Evolutionary conservation across 192 early-diverging fungal genomes (phyloP).

Genomic region (Irineochytrium annulatum): DNA sequence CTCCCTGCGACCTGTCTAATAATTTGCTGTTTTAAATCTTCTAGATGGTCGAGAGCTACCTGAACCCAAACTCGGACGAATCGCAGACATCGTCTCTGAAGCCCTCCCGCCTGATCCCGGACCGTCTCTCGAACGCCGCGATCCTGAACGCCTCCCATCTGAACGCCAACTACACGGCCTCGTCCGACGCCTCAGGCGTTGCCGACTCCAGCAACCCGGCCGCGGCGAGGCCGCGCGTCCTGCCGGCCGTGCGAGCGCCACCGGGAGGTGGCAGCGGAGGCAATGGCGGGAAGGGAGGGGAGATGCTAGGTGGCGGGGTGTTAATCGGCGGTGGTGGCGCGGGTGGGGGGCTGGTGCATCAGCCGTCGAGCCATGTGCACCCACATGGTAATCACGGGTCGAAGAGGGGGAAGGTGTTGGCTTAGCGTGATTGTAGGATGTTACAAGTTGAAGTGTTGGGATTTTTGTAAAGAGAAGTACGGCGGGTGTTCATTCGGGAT

Average conservation of each 20-base stretch:
- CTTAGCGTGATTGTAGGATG: too few relatives aligned
- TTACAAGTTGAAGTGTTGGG: too few relatives aligned
- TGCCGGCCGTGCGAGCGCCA: not conserved
- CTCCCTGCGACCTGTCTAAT: not conserved
- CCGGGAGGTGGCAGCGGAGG: not conserved
- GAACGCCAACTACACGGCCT: not conserved
- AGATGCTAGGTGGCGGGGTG: not conserved
- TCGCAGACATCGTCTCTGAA: not conserved
- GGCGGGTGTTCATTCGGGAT: too few relatives aligned
- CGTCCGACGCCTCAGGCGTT: not conserved
- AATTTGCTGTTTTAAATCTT: not conserved
- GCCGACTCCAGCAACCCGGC: not conserved
- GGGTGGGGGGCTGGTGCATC: not conserved
- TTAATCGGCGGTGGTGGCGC: not conserved
- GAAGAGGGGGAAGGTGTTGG: too few relatives aligned
- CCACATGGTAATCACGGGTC: slow-evolving; percentile 5
- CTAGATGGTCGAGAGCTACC: slow-evolving; percentile 10
- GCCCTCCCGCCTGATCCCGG: not conserved
- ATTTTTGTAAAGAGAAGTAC: too few relatives aligned
- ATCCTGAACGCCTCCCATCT: not conserved
- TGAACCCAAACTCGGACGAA: slow-evolving; percentile 6
- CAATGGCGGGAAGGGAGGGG: not conserved
- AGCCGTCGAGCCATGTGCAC: slow-evolving; percentile 9
- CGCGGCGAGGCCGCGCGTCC: not conserved
- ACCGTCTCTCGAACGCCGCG: slow-evolving; percentile 6